Percentiles rank a stretch among this genome's conserved stretches.
Conservation (phyloP, 1,284 basidiomycete genomes). For the Melampsora americana region DNA sequence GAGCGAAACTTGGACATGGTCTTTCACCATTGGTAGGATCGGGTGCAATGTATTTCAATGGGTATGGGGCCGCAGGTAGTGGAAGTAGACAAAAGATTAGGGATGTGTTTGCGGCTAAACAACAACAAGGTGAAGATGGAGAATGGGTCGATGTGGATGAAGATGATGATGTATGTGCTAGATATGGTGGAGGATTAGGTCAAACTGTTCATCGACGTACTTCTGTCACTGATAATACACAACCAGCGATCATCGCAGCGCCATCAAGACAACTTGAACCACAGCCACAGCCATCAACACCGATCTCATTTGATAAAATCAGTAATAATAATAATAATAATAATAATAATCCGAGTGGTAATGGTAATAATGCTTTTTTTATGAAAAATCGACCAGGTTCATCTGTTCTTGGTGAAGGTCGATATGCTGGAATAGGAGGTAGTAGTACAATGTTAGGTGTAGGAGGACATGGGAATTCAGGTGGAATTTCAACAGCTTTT, state of each 20-base stretch:
- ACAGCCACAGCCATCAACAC: not conserved
- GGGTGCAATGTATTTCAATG: slow-evolving; percentile 24
- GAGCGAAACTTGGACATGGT: slow-evolving; percentile 5
- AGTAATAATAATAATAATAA: too few species aligned
- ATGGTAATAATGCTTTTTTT: not conserved
- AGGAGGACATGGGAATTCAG: slow-evolving; percentile 5
- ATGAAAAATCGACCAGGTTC: not conserved
- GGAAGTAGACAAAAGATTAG: slow-evolving; percentile 14
- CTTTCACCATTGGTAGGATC: slow-evolving; percentile 1
- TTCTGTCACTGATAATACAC: not conserved
- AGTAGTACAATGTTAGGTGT: not conserved
- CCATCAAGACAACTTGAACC: not conserved
- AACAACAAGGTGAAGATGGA: slow-evolving; percentile 26
- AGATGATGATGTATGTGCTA: slow-evolving; percentile 20
- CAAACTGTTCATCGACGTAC: slow-evolving; percentile 16
- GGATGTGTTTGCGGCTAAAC: slow-evolving; percentile 37
- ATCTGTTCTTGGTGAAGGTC: not conserved
- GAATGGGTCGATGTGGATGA: slow-evolving; percentile 40
- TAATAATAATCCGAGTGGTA: not conserved
- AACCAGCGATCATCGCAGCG: not conserved
- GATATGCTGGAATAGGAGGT: not conserved
- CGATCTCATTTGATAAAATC: not conserved
- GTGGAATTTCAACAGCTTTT: slow-evolving; percentile 17
- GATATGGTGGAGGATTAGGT: slow-evolving; percentile 37
- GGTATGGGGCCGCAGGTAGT: not conserved